phyloP scores from a whole-genome alignment of 805 yeast genomes.

The Jamesozyma hellenica region DNA sequence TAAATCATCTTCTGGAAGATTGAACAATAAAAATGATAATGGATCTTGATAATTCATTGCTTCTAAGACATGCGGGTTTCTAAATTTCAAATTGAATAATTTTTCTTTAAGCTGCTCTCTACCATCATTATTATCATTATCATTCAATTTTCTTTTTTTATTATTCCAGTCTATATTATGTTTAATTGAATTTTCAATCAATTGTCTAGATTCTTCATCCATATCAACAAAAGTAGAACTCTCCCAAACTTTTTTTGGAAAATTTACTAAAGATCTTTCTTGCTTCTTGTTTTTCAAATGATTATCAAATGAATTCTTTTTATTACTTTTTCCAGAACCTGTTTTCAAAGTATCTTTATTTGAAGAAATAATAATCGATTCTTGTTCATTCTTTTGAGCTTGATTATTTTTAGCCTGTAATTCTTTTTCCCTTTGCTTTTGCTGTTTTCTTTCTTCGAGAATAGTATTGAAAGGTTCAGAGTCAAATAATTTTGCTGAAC shows the following conservation, averaged over 20 bases:
- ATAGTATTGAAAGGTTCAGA: constrained; percentile 69
- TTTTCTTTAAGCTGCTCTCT: constrained; percentile 19
- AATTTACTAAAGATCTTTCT: constrained; percentile 14
- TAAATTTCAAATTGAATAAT: constrained; percentile 52
- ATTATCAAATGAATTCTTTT: background rate
- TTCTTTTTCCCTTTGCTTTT: constrained; percentile 39
- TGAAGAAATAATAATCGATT: constrained; percentile 36
- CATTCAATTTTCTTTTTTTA: constrained; percentile 6
- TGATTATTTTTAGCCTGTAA: constrained; percentile 36
- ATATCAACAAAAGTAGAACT: constrained; percentile 59
- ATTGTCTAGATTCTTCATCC: constrained; percentile 48
- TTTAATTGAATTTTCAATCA: constrained; percentile 53
- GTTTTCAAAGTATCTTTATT: background rate
- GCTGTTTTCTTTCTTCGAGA: constrained; percentile 43
- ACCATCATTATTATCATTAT: constrained; percentile 6
- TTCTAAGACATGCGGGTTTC: constrained; percentile 58
- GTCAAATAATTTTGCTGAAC: constrained; percentile 46
- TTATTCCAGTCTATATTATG: constrained; percentile 46
- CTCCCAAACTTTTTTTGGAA: constrained; percentile 57
- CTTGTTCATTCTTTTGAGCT: constrained; percentile 41
- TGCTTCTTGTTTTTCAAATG: constrained; percentile 1
- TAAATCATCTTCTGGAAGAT: constrained; percentile 89
- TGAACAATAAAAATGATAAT: constrained; percentile 51
- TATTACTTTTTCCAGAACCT: background rate
- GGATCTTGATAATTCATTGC: constrained; percentile 50